Evolutionary conservation across 2,329 filamentous ascomycete species (phyloP), one percentile per base, ranked within the genome.

Genomic region (Dactylella cylindrospora): DNA sequence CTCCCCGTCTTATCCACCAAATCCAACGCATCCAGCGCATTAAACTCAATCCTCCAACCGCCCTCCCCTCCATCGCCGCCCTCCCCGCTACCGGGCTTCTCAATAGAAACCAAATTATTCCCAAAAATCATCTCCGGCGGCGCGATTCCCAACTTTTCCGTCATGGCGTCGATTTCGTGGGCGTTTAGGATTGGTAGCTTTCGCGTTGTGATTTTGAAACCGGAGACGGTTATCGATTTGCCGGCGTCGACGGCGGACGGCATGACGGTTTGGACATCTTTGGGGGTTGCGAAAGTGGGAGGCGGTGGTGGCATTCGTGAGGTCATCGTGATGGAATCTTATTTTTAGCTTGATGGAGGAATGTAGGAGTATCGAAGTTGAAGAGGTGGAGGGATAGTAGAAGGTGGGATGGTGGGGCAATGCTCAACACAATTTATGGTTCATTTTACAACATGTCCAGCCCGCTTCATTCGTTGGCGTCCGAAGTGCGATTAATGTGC

Each of bases 91-190:
- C 80, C 78, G n/a, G 76, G 65, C 75, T 97, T 89, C 47, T 83
- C 78, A 61, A 98, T 79, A 5, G 81, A 76, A 32, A 95, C 84
- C 55, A 86, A 77, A 73, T 98, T 98, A 77, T 98, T 90, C 64
- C 93, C 93, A 71, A 98, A 98, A 67, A 98, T 98, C 93, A 98
- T 98, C 76, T 98, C 93, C 6, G 93, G 93, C 32, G 91, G 83
- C 13, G 91, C 84, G 71, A 98, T 96, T 23, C 84, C 84, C 49
- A 98, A 79, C 65, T 81, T 82, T 54, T 79, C 78, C 32, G 84
- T 84, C 82, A 98, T 88, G 29, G 81, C 82, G 71, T 95, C 90
- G 71, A 98, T 97, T 44, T 90, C 87, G 4, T 81, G 86, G 38
- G 90, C 84, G 74, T 95, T 96, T 68, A 94, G 86, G 73, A 98